Evolutionary conservation across 2,329 filamentous ascomycete species (phyloP), one percentile per base, ranked within the genome.

Genomic region (Aspergillus sp.): DNA sequence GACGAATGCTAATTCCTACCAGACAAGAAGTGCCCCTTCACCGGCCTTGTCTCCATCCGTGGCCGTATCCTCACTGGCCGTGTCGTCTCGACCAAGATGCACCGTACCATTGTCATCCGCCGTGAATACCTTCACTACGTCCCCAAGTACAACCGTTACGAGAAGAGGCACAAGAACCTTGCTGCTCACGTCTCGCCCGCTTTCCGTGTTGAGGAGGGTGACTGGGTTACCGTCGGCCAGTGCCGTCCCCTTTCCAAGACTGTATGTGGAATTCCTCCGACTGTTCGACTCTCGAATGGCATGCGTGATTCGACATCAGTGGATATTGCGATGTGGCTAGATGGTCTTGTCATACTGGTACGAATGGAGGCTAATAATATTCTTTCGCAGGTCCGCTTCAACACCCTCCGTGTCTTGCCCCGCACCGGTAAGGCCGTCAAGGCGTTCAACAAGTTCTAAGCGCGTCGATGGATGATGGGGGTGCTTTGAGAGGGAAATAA

Each of bases 11-110:
- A 59, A 67, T 59, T 44, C 51, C 42, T 51, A 52, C 58, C 68
- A 95, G 93, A 98, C 86, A 98, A 98, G 89, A 98, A 98, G 84
- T 98, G 93, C 87, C 93, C 93, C 65, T 98, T 98, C 86, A 95
- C 90, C 67, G 94, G 94, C 75, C 82, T 91, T 75, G 90, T 98
- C 75, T 97, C 93, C 62, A 98, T 98, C 82, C 93, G 93, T 81
- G 93, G 93, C 77, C 91, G 93, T 91, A 98, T 98, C 84, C 83
- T 98, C 64, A 97, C 91, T 74, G 93, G 93, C 72, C 96, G 90
- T 73, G 93, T 98, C 72, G 87, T 97, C 72, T 97, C 91, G 69
- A 98, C 93, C 79, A 98, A 98, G 88, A 98, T 98, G 93, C 93
- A 98, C 88, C 88, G 93, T 79, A 98, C 93, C 69, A 80, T 97